Base-by-base conservation (phyloP, 2,329 filamentous ascomycete genomes). In the Cercospora zeina region DNA sequence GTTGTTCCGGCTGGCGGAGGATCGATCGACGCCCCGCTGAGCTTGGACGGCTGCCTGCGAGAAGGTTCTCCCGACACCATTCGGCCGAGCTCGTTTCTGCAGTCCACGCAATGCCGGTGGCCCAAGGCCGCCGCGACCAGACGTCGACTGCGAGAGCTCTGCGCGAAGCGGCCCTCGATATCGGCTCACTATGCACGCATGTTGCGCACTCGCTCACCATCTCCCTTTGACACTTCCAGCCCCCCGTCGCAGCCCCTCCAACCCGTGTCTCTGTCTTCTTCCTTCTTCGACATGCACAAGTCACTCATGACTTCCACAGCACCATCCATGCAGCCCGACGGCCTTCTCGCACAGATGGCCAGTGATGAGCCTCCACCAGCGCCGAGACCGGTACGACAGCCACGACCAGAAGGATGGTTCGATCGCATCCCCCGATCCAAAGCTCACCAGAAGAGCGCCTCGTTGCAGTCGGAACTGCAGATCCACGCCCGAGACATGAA, bases 151-250 rank as follows among this genome's bases (percentile, higher is more conserved):
- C 83, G 86, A 65, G 77, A 83, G 54, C 74, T 88, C 14, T 87
- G 85, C 72, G 85, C 83, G 71, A 79, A 81, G 65, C 85, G 86
- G 69, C 84, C 86, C 61, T 83, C 81, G 6, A 82, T 88, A 54
- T 82, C 85, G 36, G 84, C 85, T 19, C 85, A 88, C 69, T 88
- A 88, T 70, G 84, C 87, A 70, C 81, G 86, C 63, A 78, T 88
- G 68, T 77, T 88, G 64, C 80, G 82, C 64, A 83, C 81, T 37
- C 79, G 85, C 57, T 87, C 83, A 59, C 85, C 86, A 10, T 87
- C 85, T 24, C 85, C 85, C 2, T 80, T 84, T 68, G 73, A 72
- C 47, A 75, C 79, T 31, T 72, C 73, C 11, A 74, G 72, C 59
- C 66, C 75, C 8, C 71, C 76, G 11, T 61, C 61, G 3, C 64